Base-by-base conservation (phyloP, 2,329 filamentous ascomycete species). In the Paecilomyces formosus region DNA sequence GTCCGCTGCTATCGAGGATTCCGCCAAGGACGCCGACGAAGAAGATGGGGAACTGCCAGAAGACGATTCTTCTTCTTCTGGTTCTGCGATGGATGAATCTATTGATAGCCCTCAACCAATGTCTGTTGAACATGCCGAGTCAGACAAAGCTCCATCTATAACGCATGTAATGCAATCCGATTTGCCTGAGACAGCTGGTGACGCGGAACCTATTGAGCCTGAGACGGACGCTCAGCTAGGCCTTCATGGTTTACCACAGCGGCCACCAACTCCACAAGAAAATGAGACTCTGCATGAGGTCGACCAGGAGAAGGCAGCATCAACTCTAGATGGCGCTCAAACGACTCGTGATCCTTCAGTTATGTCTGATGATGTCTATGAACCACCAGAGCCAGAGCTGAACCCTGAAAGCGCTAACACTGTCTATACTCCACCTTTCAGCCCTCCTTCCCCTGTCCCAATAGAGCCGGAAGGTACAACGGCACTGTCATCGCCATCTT, bases 301-400 rank as follows among this genome's bases (percentile, higher is more conserved):
- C 3, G 13, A 6, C 50, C 50, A 7, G 3, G 26, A 13, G 13
- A 15, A 24, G 13, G 24, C n/a, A 15, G 11, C 22, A 24, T 15
- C 11, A 6, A 28, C 58, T 45, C 52, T 58, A 31, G 58, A 65
- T 52, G 50, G 60, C 31, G 60, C 59, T 12, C 59, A 62, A 49
- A 58, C 49, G 7, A 69, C 64, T 24, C 67, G 65, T 53, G 71
- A 73, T 61, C 64, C 67, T 54, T 72, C 70, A 8, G 63, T 63
- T 57, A 66, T 66, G 30, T 81, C 81, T 1, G 83, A 85, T 59
- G 78, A 85, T 60, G 78, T 74, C 54, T 85, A 85, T 64, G 82
- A 86, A 62, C 83, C 83, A 54, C 81, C 81, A 21, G 76, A 77
- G 61, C 70, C 74, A n/a, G 69, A 70, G 51, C 59, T 61, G 21